Base-by-base conservation (phyloP, 2,329 filamentous ascomycete species). In the Aspergillus piperis region DNA sequence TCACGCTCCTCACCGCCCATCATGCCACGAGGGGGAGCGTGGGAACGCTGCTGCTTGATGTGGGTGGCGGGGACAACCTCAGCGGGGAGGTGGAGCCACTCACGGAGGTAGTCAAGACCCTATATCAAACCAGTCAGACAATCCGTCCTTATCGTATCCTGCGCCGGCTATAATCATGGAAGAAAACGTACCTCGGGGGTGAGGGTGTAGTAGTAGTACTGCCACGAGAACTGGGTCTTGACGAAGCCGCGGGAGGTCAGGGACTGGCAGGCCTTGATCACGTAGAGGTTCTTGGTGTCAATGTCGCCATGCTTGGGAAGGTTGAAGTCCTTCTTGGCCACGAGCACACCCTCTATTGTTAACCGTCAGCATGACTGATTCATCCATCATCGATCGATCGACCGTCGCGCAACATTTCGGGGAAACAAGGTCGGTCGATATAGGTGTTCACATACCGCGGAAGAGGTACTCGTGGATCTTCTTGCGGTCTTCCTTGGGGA, bases 121-220 rank as follows among this genome's bases (percentile, higher is more conserved):
- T 72, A 30, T 17, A 21, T 5, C 8, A 36, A n/a, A 21, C 32
- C 23, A 56, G 25, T 62, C 47, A 57, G 49, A 60, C 54, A 25
- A 53, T 44, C 25, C 30, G 39, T 55, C 25, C 7, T 27, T 27
- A 27, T 27, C 7, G 25, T 27, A 27, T 27, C 25, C 25, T 27
- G 25, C 25, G 25, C 2, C 25, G 2, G 25, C 0, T 27, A 27
- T 27, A 27, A 27, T 27, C 25, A 27, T 27, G 25, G 25, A 27
- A 27, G 0, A 8, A 27, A 54, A 62, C 70, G 25, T 71, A 72
- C 70, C 73, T 98, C 93, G 78, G 93, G 91, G 81, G 94, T 97
- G 83, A 99, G 90, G 83, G 95, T 97, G 90, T 99, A 99, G 91
- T 99, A 99, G 90, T 98, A 96, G 88, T 93, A 96, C 85, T 96